Conservation (phyloP, 148 eudicot species). For the Oxyria digyna region DNA sequence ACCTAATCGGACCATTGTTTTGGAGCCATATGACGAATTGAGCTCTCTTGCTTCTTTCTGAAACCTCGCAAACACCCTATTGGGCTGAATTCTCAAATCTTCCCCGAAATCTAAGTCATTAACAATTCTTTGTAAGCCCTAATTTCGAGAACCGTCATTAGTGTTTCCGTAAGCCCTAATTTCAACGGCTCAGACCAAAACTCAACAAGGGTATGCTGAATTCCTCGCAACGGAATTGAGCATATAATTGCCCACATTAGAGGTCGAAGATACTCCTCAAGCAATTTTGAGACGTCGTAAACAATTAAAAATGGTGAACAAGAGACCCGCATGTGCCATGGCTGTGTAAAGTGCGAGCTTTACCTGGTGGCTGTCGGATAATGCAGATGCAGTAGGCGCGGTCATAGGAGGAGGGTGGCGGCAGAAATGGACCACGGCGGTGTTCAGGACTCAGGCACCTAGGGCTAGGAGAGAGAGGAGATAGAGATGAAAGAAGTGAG, state of each 20-base stretch:
- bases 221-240: slow-evolving; percentile 72
- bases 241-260: slow-evolving; percentile 82
- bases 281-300: slow-evolving; percentile 47
- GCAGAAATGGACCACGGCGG: too few relatives aligned
- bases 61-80: too few relatives aligned
- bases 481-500: too few relatives aligned
- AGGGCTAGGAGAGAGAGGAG: too few relatives aligned
- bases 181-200: slow-evolving; percentile 79
- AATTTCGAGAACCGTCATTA: slow-evolving; percentile 63
- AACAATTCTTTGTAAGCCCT: too few relatives aligned
- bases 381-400: slow-evolving; percentile 8
- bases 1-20: too few relatives aligned
- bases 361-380: slow-evolving; percentile 53
- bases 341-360: slow-evolving; percentile 71
- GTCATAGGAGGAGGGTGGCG: slow-evolving; percentile 19
- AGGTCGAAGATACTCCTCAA: slow-evolving; percentile 74
- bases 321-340: slow-evolving; percentile 82
- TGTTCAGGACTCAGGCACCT: too few relatives aligned
- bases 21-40: too few relatives aligned
- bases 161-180: slow-evolving; percentile 72
- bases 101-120: too few relatives aligned
- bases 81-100: too few relatives aligned
- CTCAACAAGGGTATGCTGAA: slow-evolving; percentile 61
- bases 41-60: too few relatives aligned
- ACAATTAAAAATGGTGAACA: slow-evolving; percentile 52